Percentiles rank a stretch among this genome's conserved stretches.
Conservation (phyloP, 257 asterid species). For the Solanum gracilifrons region DNA sequence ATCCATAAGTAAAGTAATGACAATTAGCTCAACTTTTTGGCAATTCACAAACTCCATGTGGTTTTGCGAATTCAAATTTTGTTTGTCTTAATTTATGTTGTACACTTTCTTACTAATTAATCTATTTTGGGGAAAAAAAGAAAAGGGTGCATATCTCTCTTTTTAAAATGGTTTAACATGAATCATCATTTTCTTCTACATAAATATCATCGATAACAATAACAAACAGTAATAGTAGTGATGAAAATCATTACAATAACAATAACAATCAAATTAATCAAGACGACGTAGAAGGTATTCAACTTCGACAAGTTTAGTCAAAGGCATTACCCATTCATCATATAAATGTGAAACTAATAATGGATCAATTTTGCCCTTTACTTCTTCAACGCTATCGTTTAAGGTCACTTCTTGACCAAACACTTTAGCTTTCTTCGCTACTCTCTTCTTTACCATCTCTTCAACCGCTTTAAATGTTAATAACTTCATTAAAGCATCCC, state of each 20-base stretch:
- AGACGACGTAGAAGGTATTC: slow-evolving; percentile 77
- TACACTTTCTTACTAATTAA: background rate
- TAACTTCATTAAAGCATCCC: slow-evolving; percentile 55
- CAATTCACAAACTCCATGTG: background rate
- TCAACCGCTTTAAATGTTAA: slow-evolving; percentile 69
- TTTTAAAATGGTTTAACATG: background rate
- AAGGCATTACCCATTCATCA: slow-evolving; percentile 75
- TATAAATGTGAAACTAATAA: slow-evolving; percentile 37
- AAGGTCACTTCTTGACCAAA: slow-evolving; percentile 64
- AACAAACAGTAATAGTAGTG: background rate
- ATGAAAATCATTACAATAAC: background rate
- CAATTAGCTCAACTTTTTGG: background rate
- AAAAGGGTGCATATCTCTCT: background rate
- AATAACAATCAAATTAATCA: slow-evolving; percentile 3
- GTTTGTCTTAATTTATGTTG: no score
- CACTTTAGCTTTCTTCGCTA: slow-evolving; percentile 59
- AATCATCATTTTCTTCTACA: background rate
- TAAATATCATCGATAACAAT: no score
- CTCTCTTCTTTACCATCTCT: slow-evolving; percentile 61
- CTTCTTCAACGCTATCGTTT: slow-evolving; percentile 10
- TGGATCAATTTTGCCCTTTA: slow-evolving; percentile 59
- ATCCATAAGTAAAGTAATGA: background rate
- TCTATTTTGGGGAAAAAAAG: background rate
- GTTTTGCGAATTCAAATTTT: no score
- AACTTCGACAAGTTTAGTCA: slow-evolving; percentile 70